Evolutionary conservation across 2,329 filamentous ascomycete genomes (phyloP).

Genomic region (Fusarium siculi): DNA sequence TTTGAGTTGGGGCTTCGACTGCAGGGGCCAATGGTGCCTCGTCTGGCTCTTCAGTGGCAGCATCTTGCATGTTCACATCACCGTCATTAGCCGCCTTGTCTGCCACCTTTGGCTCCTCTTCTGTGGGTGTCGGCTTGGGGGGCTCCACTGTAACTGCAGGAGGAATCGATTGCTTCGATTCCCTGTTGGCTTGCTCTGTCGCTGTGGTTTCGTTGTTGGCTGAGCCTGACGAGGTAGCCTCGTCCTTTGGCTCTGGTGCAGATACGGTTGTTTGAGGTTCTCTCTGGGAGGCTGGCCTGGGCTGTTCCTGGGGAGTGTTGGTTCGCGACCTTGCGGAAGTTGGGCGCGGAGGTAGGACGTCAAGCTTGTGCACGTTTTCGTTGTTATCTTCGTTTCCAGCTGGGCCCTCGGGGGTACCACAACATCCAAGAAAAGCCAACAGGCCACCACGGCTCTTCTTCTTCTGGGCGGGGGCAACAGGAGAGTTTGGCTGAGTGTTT

Average conservation of each 20-base stretch:
- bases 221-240: conserved; percentile 58
- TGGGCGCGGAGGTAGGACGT: conserved; percentile 65
- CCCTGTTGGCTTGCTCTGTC: conserved; percentile 56
- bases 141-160: conserved; percentile 57
- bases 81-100: conserved; percentile 61
- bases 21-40: conserved; percentile 54
- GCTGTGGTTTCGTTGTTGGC: conserved; percentile 59
- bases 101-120: conserved; percentile 42
- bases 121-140: conserved; percentile 47
- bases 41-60: conserved; percentile 62
- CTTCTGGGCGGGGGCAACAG: conserved; percentile 59
- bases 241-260: conserved; percentile 54
- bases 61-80: conserved; percentile 76
- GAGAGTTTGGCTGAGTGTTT: conserved; percentile 64
- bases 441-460: conserved; percentile 67
- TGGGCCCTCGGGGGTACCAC: conserved; percentile 69
- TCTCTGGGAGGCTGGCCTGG: conserved; percentile 60
- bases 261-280: conserved; percentile 52
- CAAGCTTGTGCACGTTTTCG: conserved; percentile 67
- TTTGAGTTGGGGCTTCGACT: conserved; percentile 49
- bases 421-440: conserved; percentile 73
- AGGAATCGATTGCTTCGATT: conserved; percentile 57
- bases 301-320: conserved; percentile 63
- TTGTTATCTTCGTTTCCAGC: conserved; percentile 64
- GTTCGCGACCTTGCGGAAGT: conserved; percentile 65